These are phyloP conservation scores for Diaporthe vaccinii DNA, from an alignment of 2,329 filamentous ascomycete genomes.

Conservation along the genomic window DNA sequence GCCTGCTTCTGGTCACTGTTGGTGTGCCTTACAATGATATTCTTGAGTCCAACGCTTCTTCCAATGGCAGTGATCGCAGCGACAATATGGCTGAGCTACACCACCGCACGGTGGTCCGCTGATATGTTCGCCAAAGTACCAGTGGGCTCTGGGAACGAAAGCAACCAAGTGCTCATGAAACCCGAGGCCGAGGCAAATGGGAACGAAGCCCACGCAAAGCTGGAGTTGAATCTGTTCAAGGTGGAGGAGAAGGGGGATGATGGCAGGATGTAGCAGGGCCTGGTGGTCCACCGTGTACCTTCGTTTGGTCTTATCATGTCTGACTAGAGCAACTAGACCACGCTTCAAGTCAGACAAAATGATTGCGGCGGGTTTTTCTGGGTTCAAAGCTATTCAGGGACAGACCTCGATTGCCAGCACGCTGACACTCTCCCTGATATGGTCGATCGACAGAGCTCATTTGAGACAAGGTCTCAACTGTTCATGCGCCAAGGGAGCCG, in stretches of 20 bases:
- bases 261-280: neutral
- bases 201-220: neutral
- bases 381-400: too few relatives aligned
- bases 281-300: neutral
- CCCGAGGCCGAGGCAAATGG: neutral
- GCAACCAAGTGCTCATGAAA: neutral
- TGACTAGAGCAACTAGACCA: neutral
- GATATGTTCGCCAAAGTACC: neutral
- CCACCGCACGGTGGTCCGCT: neutral
- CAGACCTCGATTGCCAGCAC: too few relatives aligned
- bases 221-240: neutral
- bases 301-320: too few relatives aligned
- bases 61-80: neutral
- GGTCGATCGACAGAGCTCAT: too few relatives aligned
- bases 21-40: neutral
- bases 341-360: too few relatives aligned
- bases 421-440: too few relatives aligned
- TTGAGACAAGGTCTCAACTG: neutral
- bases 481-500: neutral
- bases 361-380: too few relatives aligned
- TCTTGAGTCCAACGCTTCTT: neutral
- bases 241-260: neutral
- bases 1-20: neutral
- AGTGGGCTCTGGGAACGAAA: conserved; percentile 11
- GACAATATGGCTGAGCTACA: neutral